Conservation (phyloP, 768 basidiomycete species). For the Tremella yokohamensis region DNA sequence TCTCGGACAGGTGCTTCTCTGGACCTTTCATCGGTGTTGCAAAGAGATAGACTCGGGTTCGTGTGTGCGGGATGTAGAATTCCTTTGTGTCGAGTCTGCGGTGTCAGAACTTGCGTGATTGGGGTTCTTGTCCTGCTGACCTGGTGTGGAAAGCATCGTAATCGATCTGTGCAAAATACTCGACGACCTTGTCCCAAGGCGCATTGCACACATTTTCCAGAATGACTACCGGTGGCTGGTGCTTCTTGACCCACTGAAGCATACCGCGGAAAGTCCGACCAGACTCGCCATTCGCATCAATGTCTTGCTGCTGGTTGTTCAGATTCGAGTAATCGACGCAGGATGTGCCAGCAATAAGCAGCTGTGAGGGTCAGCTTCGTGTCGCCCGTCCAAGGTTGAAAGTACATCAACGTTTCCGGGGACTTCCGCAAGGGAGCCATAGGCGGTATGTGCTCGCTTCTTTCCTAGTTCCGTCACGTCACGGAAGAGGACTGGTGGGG, state of each 20-base stretch:
- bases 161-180: conserved; percentile 68
- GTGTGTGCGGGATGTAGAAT: conserved; percentile 92
- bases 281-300: conserved; percentile 85
- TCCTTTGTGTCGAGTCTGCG: conserved; percentile 57
- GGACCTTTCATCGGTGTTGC: conserved; percentile 29
- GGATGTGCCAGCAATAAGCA: conserved; percentile 81
- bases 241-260: conserved; percentile 84
- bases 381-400: not conserved
- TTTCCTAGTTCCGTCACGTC: conserved; percentile 79
- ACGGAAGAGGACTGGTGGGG: conserved; percentile 84
- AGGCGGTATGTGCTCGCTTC: conserved; percentile 74
- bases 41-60: conserved; percentile 63
- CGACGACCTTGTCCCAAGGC: conserved; percentile 74
- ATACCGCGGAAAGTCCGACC: conserved; percentile 91
- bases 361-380: conserved; percentile 14
- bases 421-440: conserved; percentile 77
- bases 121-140: conserved; percentile 60
- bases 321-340: conserved; percentile 97
- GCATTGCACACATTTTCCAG: conserved; percentile 91
- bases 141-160: conserved; percentile 70
- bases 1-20: conserved; percentile 62
- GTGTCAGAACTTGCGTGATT: not conserved
- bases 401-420: conserved; percentile 83
- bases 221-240: conserved; percentile 85
- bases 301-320: conserved; percentile 85